Evolutionary conservation across 2,329 filamentous ascomycete genomes (phyloP).

Genomic region (Talaromyces amestolkiae): DNA sequence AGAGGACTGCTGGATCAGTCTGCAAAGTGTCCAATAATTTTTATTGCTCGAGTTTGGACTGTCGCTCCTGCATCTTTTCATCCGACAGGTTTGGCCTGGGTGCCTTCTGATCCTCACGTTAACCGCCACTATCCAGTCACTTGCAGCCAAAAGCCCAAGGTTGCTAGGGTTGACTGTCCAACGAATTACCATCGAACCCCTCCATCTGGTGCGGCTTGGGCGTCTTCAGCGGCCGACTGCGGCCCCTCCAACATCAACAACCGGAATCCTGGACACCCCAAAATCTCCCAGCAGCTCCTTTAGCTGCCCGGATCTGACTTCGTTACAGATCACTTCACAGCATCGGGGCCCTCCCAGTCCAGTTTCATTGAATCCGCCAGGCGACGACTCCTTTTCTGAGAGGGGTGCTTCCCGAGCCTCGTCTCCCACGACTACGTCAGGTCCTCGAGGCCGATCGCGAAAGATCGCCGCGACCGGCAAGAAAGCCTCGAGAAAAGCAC

Average conservation of each 20-base stretch:
- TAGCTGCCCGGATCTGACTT: slow-evolving; percentile 45
- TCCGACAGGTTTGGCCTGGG: neutral
- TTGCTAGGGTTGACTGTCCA: slow-evolving; percentile 13
- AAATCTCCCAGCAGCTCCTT: slow-evolving; percentile 39
- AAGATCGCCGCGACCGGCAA: slow-evolving; percentile 33
- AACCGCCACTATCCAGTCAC: slow-evolving; percentile 12
- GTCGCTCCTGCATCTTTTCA: neutral
- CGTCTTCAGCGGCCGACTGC: slow-evolving; percentile 19
- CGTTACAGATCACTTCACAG: slow-evolving; percentile 33
- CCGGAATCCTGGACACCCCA: slow-evolving; percentile 42
- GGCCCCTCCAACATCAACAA: slow-evolving; percentile 20
- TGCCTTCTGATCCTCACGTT: neutral
- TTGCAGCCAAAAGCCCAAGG: slow-evolving; percentile 6
- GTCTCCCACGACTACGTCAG: slow-evolving; percentile 31
- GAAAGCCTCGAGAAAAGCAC: slow-evolving; percentile 39
- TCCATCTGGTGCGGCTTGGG: slow-evolving; percentile 11
- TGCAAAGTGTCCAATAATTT: slow-evolving; percentile 18
- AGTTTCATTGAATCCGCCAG: slow-evolving; percentile 7
- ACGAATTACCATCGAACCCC: slow-evolving; percentile 13
- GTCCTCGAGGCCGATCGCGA: slow-evolving; percentile 31
- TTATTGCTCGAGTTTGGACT: neutral
- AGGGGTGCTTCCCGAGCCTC: slow-evolving; percentile 31
- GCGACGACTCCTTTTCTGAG: slow-evolving; percentile 23
- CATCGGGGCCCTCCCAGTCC: slow-evolving; percentile 8
- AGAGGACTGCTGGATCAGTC: slow-evolving; percentile 2